Evolutionary conservation across 371 early-diverging fungal species (phyloP).

Genomic region (Zopfochytrium polystomum): DNA sequence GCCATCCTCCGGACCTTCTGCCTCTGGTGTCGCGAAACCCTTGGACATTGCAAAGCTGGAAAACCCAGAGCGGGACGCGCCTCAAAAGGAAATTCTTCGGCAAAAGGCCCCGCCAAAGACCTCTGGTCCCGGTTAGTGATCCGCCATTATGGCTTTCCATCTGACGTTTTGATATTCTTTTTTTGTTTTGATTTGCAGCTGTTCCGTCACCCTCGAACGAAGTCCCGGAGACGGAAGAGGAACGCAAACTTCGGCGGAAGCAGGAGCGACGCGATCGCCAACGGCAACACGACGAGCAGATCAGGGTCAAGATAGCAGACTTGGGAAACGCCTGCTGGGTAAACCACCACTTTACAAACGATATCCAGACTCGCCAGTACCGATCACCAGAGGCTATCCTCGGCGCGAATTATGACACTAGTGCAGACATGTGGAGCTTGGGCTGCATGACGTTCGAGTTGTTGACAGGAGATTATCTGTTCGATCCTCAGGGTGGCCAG

Average conservation of each 20-base stretch:
- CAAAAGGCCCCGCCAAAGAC: too few species aligned
- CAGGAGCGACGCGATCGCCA: background rate
- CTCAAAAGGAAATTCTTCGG: too few species aligned
- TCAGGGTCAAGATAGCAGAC: conserved; percentile 89
- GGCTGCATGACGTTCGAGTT: conserved; percentile 93
- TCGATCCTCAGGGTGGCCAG: conserved; percentile 85
- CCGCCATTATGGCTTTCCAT: too few species aligned
- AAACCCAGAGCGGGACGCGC: too few species aligned
- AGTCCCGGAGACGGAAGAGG: conserved; percentile 17
- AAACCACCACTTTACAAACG: conserved; percentile 89
- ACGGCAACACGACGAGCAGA: background rate
- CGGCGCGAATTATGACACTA: conserved; percentile 87
- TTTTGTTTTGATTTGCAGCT: too few species aligned
- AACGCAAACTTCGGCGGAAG: conserved; percentile 29
- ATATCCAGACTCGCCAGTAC: conserved; percentile 97
- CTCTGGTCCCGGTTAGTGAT: too few species aligned
- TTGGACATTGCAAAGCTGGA: too few species aligned
- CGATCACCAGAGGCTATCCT: conserved; percentile 96
- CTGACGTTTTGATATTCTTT: too few species aligned
- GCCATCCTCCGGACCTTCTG: too few species aligned
- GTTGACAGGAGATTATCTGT: conserved; percentile 90
- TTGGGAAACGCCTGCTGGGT: conserved; percentile 96
- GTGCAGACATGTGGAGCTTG: conserved; percentile 97
- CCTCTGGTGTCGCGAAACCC: too few species aligned
- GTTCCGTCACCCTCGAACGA: too few species aligned